Evolutionary conservation across 2,329 filamentous ascomycete species (phyloP), one percentile per base, ranked within the genome.

Genomic region (Talaromyces islandicus): DNA sequence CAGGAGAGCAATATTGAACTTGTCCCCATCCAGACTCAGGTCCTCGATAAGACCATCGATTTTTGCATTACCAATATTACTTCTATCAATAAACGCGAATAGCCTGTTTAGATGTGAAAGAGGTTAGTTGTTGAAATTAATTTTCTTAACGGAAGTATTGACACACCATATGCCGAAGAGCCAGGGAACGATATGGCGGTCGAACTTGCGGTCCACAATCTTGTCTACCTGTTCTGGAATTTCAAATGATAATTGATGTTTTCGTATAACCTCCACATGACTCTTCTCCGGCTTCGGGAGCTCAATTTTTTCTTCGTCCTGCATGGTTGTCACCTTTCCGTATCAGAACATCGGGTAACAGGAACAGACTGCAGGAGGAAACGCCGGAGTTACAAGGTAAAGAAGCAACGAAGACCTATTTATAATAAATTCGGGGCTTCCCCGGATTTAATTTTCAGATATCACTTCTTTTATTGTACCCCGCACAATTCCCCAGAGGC

Each of bases 1-100:
- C 10, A 72, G 72, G 57, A 78, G 63, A 2, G 72, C 71, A 57
- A 73, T 69, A 57, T 73, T 75, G 69, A 73, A 75, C 24, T 73
- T 65, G 25, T 68, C 65, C 5, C 67, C 68, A 2, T 53, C 29
- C 27, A 68, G 60, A 9, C 66, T 53, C 25, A 68, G 59, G 27
- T 68, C 66, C 17, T 61, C 19, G 25, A 63, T 61, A 30, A 69
- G 65, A 1, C 66, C 67, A 19, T 66, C 51, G 24, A 68, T 61
- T 14, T 53, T 61, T 19, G 64, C 66, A 54, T 69, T 70, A 7
- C 67, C 67, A 1, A 67, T 54, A 25, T 67, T 67, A 24, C 66
- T 65, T 11, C 66, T 60, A 38, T 68, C 66, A 14, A 68, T 60
- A 66, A 66, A 68, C 57, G 17, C 48, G 5, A 52, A 52, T 29